Percentiles rank a stretch among this genome's conserved stretches.
phyloP scores from a whole-genome alignment of 441 rosid genomes.

The Populus tomentosa region DNA sequence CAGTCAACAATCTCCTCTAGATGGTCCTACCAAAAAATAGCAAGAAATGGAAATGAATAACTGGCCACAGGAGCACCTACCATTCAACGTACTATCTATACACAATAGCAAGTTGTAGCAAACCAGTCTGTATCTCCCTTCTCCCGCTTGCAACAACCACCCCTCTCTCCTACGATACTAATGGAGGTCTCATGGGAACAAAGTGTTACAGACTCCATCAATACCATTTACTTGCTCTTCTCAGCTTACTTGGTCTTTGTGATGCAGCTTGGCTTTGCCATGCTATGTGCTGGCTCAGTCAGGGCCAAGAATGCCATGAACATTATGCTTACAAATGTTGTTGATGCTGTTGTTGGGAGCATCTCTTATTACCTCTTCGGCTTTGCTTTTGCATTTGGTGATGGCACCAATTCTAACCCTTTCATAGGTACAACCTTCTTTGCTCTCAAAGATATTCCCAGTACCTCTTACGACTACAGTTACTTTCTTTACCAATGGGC shows the following conservation, averaged over 20 bases:
- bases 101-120: too few species aligned
- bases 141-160: slow-evolving; percentile 18
- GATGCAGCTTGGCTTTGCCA: slow-evolving; percentile 92
- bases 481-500: slow-evolving; percentile 83
- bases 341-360: slow-evolving; percentile 83
- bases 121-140: slow-evolving; percentile 5
- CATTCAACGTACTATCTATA: slow-evolving; percentile 30
- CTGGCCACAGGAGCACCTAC: slow-evolving; percentile 20
- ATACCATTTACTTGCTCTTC: slow-evolving; percentile 70
- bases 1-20: slow-evolving; percentile 6
- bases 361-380: slow-evolving; percentile 75
- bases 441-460: slow-evolving; percentile 54
- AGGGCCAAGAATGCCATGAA: slow-evolving; percentile 81
- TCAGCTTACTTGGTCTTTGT: slow-evolving; percentile 80
- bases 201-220: slow-evolving; percentile 49
- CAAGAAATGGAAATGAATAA: not conserved
- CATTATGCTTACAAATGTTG: slow-evolving; percentile 84
- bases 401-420: slow-evolving; percentile 43
- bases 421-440: slow-evolving; percentile 64
- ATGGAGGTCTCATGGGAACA: slow-evolving; percentile 54
- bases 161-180: not conserved
- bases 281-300: slow-evolving; percentile 89
- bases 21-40: slow-evolving; percentile 4
- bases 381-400: slow-evolving; percentile 76
- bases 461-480: slow-evolving; percentile 42